These are phyloP conservation scores for Clausena lansium DNA, from an alignment of 345 rosid genomes.

Conservation along the genomic window DNA sequence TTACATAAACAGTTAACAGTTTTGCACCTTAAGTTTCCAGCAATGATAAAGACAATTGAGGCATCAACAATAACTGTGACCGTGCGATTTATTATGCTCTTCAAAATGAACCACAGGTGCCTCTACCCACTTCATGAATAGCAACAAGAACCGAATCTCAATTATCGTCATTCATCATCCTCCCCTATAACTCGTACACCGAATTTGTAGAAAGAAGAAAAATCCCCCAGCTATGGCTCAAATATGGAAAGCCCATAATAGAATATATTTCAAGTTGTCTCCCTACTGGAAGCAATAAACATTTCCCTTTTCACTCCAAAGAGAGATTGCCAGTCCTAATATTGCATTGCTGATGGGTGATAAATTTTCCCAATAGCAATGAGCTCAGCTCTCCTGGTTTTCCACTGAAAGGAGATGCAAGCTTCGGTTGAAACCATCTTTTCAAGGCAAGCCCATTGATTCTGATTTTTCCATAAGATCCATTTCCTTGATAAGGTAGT, in stretches of 20 bases:
- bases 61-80: not conserved
- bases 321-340: constrained; percentile 70
- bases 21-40: constrained; percentile 7
- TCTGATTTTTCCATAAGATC: constrained; percentile 61
- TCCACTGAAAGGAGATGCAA: constrained; percentile 58
- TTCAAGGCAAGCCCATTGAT: constrained; percentile 68
- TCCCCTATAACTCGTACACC: not conserved
- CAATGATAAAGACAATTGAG: not conserved
- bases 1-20: not conserved
- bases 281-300: not conserved
- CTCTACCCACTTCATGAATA: not conserved
- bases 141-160: not conserved
- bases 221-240: not conserved
- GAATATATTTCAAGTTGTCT: not conserved
- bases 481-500: constrained; percentile 73
- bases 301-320: constrained; percentile 35
- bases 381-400: constrained; percentile 56
- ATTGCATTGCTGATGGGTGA: constrained; percentile 67
- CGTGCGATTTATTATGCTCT: not conserved
- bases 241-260: not conserved
- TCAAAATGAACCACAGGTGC: not conserved
- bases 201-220: not conserved
- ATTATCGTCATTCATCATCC: not conserved
- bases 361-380: constrained; percentile 62
- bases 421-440: constrained; percentile 88